A percentile compares a stretch with the other conserved stretches of the same genome.
Evolutionary conservation across 2,329 filamentous ascomycete species (phyloP).

Genomic region (Periconia macrospinosa): DNA sequence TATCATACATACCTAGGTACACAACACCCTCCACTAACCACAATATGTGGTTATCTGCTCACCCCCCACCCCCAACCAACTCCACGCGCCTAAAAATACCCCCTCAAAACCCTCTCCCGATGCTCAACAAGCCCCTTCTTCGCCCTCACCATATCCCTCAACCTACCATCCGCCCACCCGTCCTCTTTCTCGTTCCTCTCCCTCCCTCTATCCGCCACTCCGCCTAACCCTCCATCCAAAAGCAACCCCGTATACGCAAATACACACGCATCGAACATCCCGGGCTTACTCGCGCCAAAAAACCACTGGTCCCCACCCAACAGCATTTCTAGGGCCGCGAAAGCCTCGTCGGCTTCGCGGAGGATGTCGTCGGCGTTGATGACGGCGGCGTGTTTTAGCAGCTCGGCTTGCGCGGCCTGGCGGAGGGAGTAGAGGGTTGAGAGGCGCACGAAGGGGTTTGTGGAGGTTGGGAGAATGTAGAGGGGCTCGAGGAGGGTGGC

Average conservation of each 20-base stretch:
- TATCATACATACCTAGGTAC: too few relatives aligned
- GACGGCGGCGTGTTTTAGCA: constrained; percentile 65
- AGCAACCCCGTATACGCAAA: constrained; percentile 86
- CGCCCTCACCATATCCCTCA: constrained; percentile 60
- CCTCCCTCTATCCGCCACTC: constrained; percentile 56
- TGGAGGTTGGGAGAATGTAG: constrained; percentile 68
- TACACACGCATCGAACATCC: constrained; percentile 82
- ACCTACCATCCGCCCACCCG: constrained; percentile 51
- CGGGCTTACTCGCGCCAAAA: constrained; percentile 61
- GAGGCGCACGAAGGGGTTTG: constrained; percentile 50
- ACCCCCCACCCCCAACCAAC: constrained; percentile 13
- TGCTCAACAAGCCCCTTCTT: constrained; percentile 68
- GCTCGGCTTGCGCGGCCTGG: constrained; percentile 71
- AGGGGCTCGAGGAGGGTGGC: constrained; percentile 65
- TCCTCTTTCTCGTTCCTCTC: constrained; percentile 61
- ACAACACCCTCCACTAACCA: constrained; percentile 19
- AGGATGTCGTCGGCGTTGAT: constrained; percentile 61
- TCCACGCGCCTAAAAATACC: constrained; percentile 54
- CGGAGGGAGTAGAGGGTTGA: background rate
- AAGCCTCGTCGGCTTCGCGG: constrained; percentile 63
- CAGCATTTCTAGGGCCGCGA: constrained; percentile 62
- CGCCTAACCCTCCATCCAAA: constrained; percentile 61
- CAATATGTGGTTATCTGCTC: too few relatives aligned
- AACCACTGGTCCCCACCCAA: constrained; percentile 64
- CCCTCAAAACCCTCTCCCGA: constrained; percentile 58